phyloP scores from a whole-genome alignment of 2,329 filamentous ascomycete genomes.

The Thermothelomyces thermophilus region DNA sequence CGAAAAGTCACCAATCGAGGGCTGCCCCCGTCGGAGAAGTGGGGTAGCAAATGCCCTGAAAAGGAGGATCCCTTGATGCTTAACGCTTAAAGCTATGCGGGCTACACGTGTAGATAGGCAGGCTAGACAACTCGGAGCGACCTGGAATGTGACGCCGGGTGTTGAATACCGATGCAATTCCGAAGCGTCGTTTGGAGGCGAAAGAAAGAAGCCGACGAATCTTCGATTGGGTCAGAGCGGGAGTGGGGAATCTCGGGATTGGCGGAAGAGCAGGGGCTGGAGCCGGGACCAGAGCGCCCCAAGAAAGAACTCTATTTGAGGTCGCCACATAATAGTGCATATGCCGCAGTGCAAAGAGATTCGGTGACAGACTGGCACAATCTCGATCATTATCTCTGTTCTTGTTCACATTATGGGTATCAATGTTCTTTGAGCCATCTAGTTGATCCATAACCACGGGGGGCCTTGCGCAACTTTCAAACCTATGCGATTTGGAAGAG shows the following conservation, averaged over 20 bases:
- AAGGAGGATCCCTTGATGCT: neutral
- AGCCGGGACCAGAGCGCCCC: neutral
- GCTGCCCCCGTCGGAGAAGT: neutral
- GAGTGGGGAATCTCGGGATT: slow-evolving; percentile 18
- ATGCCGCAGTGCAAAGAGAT: too few relatives aligned
- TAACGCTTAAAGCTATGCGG: neutral
- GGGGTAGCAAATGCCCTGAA: neutral
- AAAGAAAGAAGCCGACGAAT: slow-evolving; percentile 22
- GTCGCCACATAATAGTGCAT: too few relatives aligned
- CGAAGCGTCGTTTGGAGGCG: slow-evolving; percentile 16
- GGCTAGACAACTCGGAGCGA: neutral
- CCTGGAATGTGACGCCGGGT: neutral
- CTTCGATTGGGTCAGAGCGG: neutral
- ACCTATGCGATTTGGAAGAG: too few relatives aligned
- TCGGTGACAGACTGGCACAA: too few relatives aligned
- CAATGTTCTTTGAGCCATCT: too few relatives aligned
- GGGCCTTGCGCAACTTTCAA: too few relatives aligned
- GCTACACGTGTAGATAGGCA: neutral
- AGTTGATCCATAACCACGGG: too few relatives aligned
- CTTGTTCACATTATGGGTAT: too few relatives aligned
- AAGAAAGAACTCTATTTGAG: too few relatives aligned
- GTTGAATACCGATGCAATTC: slow-evolving; percentile 28
- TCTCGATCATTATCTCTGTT: too few relatives aligned
- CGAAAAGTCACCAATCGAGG: neutral
- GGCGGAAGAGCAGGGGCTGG: neutral